These are phyloP conservation scores for Acanthamoeba lenticulata DNA, from an alignment of 208 protist species.

Conservation along the genomic window DNA sequence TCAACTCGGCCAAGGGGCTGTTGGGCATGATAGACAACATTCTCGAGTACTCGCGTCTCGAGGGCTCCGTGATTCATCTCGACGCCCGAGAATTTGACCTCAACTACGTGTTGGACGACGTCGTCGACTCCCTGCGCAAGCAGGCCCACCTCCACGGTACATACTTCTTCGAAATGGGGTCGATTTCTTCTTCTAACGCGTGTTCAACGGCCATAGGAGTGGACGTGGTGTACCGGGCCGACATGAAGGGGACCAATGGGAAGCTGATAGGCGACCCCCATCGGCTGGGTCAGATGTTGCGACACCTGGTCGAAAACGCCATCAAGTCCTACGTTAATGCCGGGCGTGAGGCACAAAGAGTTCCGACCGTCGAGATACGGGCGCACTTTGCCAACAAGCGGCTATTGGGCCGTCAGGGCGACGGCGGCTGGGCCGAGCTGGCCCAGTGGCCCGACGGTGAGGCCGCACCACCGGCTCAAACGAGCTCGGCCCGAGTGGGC, in stretches of 20 bases:
- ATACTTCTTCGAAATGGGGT: neutral
- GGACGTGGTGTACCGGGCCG: neutral
- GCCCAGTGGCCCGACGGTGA: neutral
- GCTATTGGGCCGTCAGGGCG: neutral
- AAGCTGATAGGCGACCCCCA: neutral
- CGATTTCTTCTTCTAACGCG: too few species aligned
- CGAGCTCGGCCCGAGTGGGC: neutral
- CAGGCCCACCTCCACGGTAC: neutral
- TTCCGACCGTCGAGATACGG: neutral
- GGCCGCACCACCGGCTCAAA: too few species aligned
- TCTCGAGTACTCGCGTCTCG: neutral
- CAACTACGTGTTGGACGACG: neutral
- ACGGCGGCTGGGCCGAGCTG: neutral
- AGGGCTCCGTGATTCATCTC: neutral
- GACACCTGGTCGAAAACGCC: neutral
- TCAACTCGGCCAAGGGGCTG: slow-evolving; percentile 7
- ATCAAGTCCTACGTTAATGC: slow-evolving; percentile 7
- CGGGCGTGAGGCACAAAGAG: neutral
- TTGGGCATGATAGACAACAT: slow-evolving; percentile 27
- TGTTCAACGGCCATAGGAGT: too few species aligned
- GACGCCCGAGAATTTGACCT: neutral
- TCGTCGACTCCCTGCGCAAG: neutral
- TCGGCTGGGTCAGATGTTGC: neutral
- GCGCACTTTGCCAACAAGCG: neutral
- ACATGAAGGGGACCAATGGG: neutral